Evolutionary conservation across 495 filamentous ascomycete genomes (phyloP).

Genomic region (Halenospora varia): DNA sequence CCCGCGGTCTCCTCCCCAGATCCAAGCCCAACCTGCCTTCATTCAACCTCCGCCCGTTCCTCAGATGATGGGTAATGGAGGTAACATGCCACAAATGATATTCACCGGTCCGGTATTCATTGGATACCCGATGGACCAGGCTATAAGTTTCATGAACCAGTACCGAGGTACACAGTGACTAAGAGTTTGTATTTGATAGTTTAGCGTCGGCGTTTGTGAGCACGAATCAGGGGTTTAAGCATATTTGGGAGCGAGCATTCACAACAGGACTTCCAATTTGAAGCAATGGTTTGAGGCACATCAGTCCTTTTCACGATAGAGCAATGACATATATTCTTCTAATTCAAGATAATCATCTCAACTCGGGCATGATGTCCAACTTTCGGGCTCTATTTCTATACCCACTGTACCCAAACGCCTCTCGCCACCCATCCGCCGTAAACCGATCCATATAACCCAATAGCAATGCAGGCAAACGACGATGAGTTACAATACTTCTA

Average conservation of each 20-base stretch:
- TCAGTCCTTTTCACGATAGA: background rate
- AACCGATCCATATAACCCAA: background rate
- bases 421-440: background rate
- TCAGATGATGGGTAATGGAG: conserved; percentile 4
- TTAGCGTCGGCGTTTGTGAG: conserved; percentile 13
- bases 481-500: background rate
- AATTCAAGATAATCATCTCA: background rate
- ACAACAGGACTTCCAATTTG: background rate
- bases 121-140: conserved; percentile 78
- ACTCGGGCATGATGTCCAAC: background rate
- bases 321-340: background rate
- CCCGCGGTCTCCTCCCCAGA: conserved; percentile 2
- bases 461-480: background rate
- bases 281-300: background rate
- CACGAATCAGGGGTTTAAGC: background rate
- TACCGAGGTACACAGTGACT: conserved; percentile 21
- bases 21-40: conserved; percentile 14
- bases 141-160: conserved; percentile 64
- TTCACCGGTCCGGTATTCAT: conserved; percentile 90
- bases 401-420: background rate
- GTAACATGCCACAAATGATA: conserved; percentile 52
- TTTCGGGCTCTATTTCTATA: background rate
- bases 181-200: background rate
- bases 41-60: conserved; percentile 14
- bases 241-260: background rate